These are phyloP conservation scores for Phytopythium vexans DNA, from an alignment of 352 stramenopile genomes.

Conservation along the genomic window DNA sequence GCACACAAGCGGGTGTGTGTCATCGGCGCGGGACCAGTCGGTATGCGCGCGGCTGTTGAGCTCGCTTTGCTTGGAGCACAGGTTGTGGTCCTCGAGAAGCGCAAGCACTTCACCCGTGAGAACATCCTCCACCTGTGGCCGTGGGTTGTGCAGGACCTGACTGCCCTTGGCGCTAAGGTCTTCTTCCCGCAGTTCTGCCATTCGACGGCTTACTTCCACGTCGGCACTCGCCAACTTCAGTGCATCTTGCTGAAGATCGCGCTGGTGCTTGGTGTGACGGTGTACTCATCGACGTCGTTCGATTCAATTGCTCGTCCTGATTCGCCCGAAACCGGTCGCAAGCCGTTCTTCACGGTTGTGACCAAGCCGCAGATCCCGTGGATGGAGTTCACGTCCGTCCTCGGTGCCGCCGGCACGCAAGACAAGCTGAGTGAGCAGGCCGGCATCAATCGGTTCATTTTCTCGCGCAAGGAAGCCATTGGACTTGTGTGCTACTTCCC, in stretches of 20 bases:
- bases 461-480: constrained; percentile 77
- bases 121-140: constrained; percentile 86
- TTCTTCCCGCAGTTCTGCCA: constrained; percentile 82
- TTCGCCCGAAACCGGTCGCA: constrained; percentile 46
- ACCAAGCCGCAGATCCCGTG: constrained; percentile 77
- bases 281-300: constrained; percentile 63
- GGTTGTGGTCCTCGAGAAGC: constrained; percentile 81
- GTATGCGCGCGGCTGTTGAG: constrained; percentile 72
- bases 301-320: constrained; percentile 51
- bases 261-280: constrained; percentile 64
- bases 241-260: constrained; percentile 83
- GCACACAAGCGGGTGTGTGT: constrained; percentile 69
- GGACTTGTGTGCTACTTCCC: constrained; percentile 83
- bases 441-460: constrained; percentile 75
- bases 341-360: constrained; percentile 66
- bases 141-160: constrained; percentile 82
- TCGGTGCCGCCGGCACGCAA: constrained; percentile 65
- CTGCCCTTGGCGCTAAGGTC: constrained; percentile 73
- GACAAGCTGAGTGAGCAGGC: constrained; percentile 61
- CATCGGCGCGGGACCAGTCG: constrained; percentile 71
- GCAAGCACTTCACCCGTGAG: constrained; percentile 74
- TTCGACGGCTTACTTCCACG: constrained; percentile 82
- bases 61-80: constrained; percentile 63
- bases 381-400: constrained; percentile 72
- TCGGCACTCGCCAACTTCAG: constrained; percentile 82